phyloP scores from a whole-genome alignment of 2,329 filamentous ascomycete species.

The Gaeumannomyces tritici region DNA sequence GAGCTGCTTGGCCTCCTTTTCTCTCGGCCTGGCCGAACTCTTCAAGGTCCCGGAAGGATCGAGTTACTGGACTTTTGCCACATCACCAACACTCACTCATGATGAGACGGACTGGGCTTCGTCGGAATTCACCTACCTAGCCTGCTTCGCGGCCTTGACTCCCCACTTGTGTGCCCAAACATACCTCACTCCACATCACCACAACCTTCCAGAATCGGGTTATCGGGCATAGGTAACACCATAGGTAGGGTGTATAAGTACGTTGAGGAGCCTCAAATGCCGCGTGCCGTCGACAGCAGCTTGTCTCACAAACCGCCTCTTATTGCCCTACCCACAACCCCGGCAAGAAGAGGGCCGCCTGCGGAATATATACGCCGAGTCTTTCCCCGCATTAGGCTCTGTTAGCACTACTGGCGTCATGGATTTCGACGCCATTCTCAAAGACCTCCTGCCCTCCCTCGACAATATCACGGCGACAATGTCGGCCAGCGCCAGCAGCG shows the following conservation, averaged over 20 bases:
- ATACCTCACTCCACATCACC: background rate
- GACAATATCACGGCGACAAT: conserved; percentile 8
- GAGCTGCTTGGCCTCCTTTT: no score
- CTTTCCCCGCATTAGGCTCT: background rate
- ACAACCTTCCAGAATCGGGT: no score
- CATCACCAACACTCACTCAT: no score
- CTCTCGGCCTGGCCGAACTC: no score
- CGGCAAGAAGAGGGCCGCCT: background rate
- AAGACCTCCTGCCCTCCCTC: background rate
- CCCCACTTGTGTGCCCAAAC: background rate
- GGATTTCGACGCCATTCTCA: background rate
- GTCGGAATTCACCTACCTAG: background rate
- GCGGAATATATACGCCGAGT: background rate
- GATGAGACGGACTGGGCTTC: background rate
- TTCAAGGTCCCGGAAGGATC: background rate
- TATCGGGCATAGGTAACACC: background rate
- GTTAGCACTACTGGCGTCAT: background rate
- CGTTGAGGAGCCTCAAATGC: background rate
- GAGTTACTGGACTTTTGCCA: background rate
- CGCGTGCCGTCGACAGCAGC: background rate
- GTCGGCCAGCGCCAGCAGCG: conserved; percentile 9
- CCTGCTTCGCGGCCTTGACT: background rate
- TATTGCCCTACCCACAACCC: background rate
- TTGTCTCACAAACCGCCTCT: background rate
- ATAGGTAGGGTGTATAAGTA: background rate